Percentiles rank a stretch among this genome's conserved stretches.
phyloP scores from a whole-genome alignment of 2,329 filamentous ascomycete species.

The Stagonosporopsis tanaceti region DNA sequence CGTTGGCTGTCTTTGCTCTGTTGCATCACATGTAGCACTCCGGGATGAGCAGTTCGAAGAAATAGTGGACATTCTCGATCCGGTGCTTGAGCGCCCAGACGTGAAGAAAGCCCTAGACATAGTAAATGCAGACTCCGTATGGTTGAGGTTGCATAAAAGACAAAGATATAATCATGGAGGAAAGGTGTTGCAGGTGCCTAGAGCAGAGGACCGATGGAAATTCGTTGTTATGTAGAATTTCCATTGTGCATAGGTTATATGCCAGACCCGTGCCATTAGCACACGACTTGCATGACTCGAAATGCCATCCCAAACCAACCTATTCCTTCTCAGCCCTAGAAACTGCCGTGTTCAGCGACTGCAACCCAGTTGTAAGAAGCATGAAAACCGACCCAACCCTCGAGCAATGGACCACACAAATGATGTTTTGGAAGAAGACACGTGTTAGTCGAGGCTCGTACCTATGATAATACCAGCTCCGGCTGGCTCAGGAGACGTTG shows the following conservation, averaged over 20 bases:
- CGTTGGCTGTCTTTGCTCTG: constrained; percentile 64
- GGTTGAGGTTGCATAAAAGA: constrained; percentile 60
- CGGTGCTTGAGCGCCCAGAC: constrained; percentile 50
- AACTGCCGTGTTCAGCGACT: neutral
- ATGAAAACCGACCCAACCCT: neutral
- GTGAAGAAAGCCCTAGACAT: constrained; percentile 67
- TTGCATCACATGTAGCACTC: constrained; percentile 71
- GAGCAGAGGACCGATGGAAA: neutral
- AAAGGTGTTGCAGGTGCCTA: neutral
- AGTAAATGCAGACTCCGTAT: constrained; percentile 78
- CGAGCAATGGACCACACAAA: no score
- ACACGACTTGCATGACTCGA: no score
- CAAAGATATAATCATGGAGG: neutral
- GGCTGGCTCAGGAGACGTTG: no score
- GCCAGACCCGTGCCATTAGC: neutral
- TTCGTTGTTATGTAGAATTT: neutral
- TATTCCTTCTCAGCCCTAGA: neutral
- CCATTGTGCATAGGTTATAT: neutral
- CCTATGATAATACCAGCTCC: no score
- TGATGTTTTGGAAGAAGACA: no score
- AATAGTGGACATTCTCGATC: constrained; percentile 67
- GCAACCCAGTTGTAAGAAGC: neutral
- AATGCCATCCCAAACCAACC: neutral
- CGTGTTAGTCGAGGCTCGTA: no score
- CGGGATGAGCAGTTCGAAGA: constrained; percentile 76